A percentile compares a stretch with the other conserved stretches of the same genome.
Evolutionary conservation across 2,329 filamentous ascomycete genomes (phyloP).

Genomic region (Clathrospora elynae): DNA sequence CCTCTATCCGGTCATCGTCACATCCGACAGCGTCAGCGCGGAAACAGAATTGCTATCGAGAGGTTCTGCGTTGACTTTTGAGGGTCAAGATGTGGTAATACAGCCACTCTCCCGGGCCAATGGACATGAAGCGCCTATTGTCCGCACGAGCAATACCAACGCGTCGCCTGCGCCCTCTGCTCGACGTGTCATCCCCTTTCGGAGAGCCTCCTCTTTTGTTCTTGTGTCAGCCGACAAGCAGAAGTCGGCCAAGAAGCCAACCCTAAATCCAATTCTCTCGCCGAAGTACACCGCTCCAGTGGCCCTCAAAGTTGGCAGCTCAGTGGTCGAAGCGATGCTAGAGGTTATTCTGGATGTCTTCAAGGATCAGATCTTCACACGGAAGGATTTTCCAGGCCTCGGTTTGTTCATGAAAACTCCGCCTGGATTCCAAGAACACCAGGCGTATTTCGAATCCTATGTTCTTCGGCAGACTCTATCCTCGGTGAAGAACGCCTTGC

Average conservation of each 20-base stretch:
- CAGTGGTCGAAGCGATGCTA: conserved; percentile 75
- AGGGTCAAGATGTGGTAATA: conserved; percentile 83
- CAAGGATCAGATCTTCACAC: conserved; percentile 79
- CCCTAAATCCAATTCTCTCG: conserved; percentile 66
- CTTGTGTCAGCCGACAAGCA: conserved; percentile 75
- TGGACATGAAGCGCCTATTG: conserved; percentile 65
- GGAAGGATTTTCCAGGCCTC: conserved; percentile 91
- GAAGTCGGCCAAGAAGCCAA: conserved; percentile 61
- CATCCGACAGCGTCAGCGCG: conserved; percentile 79
- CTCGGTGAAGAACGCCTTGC: conserved; percentile 71
- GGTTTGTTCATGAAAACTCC: conserved; percentile 85
- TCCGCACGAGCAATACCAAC: conserved; percentile 70
- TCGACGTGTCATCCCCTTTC: conserved; percentile 65
- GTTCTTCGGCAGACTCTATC: conserved; percentile 76
- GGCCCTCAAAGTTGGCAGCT: conserved; percentile 63
- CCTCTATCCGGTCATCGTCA: conserved; percentile 86
- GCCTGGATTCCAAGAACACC: conserved; percentile 90
- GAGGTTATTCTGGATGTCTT: conserved; percentile 81
- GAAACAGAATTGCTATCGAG: conserved; percentile 86
- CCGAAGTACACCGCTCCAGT: conserved; percentile 58
- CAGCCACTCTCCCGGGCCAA: conserved; percentile 70
- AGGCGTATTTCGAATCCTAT: conserved; percentile 93
- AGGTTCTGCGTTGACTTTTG: conserved; percentile 80
- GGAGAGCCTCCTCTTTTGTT: conserved; percentile 88
- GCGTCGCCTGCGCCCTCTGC: conserved; percentile 38